These are phyloP conservation scores for Epichloe brachyelytri DNA, from an alignment of 2,329 filamentous ascomycete genomes.

Conservation along the genomic window DNA sequence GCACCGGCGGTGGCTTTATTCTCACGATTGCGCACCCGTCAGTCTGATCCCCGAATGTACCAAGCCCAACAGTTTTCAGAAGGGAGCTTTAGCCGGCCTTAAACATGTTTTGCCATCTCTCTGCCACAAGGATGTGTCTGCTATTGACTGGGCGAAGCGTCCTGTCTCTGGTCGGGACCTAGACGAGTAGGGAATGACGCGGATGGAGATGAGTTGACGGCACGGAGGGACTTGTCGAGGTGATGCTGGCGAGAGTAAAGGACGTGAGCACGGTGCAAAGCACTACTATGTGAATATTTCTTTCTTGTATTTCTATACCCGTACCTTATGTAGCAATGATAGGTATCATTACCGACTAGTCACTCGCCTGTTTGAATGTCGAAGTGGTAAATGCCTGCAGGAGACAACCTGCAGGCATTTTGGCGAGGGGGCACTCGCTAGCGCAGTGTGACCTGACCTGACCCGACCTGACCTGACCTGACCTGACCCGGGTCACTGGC, in stretches of 20 bases:
- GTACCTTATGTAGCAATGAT: no score
- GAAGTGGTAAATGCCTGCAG: no score
- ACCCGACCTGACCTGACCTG: no score
- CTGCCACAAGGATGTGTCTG: not conserved
- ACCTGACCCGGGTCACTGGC: not conserved
- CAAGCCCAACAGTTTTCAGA: not conserved
- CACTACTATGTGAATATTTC: no score
- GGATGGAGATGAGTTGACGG: not conserved
- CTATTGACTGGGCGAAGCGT: not conserved
- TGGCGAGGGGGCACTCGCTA: not conserved
- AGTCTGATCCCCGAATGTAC: not conserved
- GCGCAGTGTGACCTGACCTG: not conserved
- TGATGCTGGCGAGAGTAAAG: no score
- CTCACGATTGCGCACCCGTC: not conserved
- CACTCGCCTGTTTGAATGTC: no score
- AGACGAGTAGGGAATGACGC: not conserved
- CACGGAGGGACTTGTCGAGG: no score
- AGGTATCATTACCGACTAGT: no score
- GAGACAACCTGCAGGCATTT: no score
- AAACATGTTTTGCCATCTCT: not conserved
- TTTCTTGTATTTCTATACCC: no score
- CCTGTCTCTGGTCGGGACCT: not conserved
- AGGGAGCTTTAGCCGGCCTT: not conserved
- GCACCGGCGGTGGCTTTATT: not conserved
- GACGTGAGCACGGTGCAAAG: no score